Conservation (phyloP, 2,329 filamentous ascomycete species). For the Ophiostoma populinum region DNA sequence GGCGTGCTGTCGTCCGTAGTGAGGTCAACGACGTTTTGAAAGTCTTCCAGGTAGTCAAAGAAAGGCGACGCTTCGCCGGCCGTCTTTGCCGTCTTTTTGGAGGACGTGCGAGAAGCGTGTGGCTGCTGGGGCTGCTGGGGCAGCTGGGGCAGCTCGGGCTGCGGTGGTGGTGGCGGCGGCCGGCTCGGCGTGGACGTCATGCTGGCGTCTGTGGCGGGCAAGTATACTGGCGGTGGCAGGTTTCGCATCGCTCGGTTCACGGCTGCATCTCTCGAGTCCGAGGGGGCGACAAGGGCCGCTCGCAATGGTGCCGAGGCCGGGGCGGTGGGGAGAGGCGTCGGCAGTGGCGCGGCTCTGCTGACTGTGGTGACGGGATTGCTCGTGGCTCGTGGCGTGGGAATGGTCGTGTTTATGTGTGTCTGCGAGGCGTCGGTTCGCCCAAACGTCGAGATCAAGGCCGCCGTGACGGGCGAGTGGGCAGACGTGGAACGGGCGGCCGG, state of each 20-base stretch:
- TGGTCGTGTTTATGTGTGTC: too few species aligned
- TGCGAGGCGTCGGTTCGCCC: conserved; percentile 5
- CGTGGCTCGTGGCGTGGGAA: too few species aligned
- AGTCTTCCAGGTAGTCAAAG: conserved; percentile 12
- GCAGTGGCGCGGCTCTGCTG: background rate
- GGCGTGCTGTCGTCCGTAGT: conserved; percentile 16
- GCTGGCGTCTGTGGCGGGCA: background rate
- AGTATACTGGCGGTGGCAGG: background rate
- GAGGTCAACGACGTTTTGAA: conserved; percentile 19
- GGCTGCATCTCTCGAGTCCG: background rate
- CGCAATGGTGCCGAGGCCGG: conserved; percentile 2
- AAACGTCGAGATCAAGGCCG: conserved; percentile 6
- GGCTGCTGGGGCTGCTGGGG: too few species aligned
- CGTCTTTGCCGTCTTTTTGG: conserved; percentile 10
- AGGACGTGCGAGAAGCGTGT: conserved; percentile 2
- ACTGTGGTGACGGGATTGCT: too few species aligned
- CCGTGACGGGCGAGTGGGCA: conserved; percentile 2
- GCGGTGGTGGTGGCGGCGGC: conserved; percentile 15
- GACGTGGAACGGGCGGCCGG: background rate
- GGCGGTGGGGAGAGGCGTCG: conserved; percentile 5
- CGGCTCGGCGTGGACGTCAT: conserved; percentile 10
- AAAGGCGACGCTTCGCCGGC: conserved; percentile 16
- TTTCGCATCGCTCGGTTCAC: conserved; percentile 1
- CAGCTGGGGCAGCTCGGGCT: conserved; percentile 8
- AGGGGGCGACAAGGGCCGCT: background rate